Conservation (phyloP, 495 filamentous ascomycete genomes). For the Baudoinia panamericana region DNA sequence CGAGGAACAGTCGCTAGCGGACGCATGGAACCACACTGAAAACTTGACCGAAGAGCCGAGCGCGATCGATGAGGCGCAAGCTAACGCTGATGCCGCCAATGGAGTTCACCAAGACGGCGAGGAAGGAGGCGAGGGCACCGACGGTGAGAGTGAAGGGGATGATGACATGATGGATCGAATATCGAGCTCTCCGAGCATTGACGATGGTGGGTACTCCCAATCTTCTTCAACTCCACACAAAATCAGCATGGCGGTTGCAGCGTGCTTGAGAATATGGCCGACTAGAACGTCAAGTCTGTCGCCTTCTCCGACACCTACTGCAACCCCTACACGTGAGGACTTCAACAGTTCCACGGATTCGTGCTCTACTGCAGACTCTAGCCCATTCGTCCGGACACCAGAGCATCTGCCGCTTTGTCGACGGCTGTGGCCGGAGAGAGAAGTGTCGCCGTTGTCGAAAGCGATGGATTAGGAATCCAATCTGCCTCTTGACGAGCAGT, state of each 20-base stretch:
- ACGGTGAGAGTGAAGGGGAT: conserved; percentile 66
- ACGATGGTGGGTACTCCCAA: conserved; percentile 70
- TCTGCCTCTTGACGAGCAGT: conserved; percentile 4
- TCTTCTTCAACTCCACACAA: conserved; percentile 20
- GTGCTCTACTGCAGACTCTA: conserved; percentile 19
- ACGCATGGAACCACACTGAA: conserved; percentile 40
- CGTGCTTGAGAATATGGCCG: conserved; percentile 18
- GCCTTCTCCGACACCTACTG: conserved; percentile 17
- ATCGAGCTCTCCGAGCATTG: conserved; percentile 93
- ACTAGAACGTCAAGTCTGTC: conserved; percentile 24
- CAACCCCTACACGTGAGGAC: conserved; percentile 13
- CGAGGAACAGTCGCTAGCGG: conserved; percentile 43
- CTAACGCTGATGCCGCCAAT: conserved; percentile 12
- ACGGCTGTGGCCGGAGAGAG: conserved; percentile 22
- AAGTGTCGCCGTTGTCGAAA: conserved; percentile 38
- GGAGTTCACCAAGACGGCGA: conserved; percentile 29
- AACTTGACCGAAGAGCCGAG: conserved; percentile 34
- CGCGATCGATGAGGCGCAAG: conserved; percentile 22
- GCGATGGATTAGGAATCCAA: conserved; percentile 9
- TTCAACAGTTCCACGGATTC: conserved; percentile 18
- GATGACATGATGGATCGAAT: conserved; percentile 94
- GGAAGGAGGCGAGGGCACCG: conserved; percentile 53
- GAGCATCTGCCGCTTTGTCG: conserved; percentile 23
- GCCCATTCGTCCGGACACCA: conserved; percentile 31
- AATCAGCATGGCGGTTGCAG: not conserved